A percentile compares a stretch with the other conserved stretches of the same genome.
Evolutionary conservation across 2,329 filamentous ascomycete species (phyloP).

Genomic region (Thermomyces lanuginosus): DNA sequence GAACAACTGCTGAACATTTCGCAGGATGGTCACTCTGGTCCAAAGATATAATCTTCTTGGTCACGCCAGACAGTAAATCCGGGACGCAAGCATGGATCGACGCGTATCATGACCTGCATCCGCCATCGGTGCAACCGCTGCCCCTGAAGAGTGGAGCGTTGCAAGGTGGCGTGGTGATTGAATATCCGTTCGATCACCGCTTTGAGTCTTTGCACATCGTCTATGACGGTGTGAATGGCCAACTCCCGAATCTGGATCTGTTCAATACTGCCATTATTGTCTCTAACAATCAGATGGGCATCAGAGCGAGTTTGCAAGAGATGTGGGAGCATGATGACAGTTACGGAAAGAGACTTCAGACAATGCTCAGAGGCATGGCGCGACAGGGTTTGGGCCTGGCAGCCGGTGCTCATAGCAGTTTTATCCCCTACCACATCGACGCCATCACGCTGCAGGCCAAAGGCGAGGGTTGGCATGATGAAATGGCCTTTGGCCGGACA

Average conservation of each 20-base stretch:
- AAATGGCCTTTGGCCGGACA: constrained; percentile 83
- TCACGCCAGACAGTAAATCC: constrained; percentile 74
- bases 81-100: constrained; percentile 95
- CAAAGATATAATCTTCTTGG: constrained; percentile 88
- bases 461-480: constrained; percentile 88
- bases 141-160: constrained; percentile 84
- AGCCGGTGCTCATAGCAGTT: constrained; percentile 81
- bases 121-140: constrained; percentile 53
- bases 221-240: constrained; percentile 91
- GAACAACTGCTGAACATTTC: constrained; percentile 8
- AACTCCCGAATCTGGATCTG: constrained; percentile 85
- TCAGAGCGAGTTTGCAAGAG: constrained; percentile 65
- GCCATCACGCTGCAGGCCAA: constrained; percentile 84
- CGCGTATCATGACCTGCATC: constrained; percentile 85
- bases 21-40: constrained; percentile 91
- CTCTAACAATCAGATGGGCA: constrained; percentile 80
- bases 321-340: constrained; percentile 63
- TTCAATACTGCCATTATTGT: constrained; percentile 88
- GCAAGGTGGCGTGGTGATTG: constrained; percentile 83
- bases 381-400: constrained; percentile 80
- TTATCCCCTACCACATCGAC: constrained; percentile 96
- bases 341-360: constrained; percentile 68
- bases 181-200: constrained; percentile 69
- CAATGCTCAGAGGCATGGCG: constrained; percentile 83
- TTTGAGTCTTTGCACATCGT: constrained; percentile 82